A percentile compares a stretch with the other conserved stretches of the same genome.
Conservation (phyloP, 345 rosid genomes). For the Angophora floribunda region DNA sequence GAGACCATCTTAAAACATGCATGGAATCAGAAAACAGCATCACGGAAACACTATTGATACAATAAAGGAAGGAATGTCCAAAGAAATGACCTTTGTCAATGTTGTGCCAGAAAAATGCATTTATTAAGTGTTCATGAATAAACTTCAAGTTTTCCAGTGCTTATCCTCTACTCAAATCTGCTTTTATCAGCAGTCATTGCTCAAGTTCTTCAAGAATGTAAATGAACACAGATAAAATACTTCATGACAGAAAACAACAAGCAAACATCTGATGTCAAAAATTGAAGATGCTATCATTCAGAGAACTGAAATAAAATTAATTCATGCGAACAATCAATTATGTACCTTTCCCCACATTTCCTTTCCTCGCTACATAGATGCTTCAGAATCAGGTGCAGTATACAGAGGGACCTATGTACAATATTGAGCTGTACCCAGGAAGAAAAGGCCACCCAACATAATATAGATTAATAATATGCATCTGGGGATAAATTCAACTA, state of each 20-base stretch:
- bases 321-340: neutral
- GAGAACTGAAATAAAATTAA: neutral
- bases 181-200: neutral
- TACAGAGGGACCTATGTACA: slow-evolving; percentile 44
- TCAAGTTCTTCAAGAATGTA: neutral
- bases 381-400: slow-evolving; percentile 53
- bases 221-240: neutral
- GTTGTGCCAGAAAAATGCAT: neutral
- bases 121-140: neutral
- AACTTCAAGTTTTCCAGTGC: neutral
- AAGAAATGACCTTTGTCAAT: neutral
- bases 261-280: neutral
- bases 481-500: neutral
- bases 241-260: neutral
- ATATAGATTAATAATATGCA: neutral
- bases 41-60: neutral
- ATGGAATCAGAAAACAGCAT: neutral
- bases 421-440: slow-evolving; percentile 42
- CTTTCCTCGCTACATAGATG: slow-evolving; percentile 37
- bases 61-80: neutral
- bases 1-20: neutral
- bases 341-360: slow-evolving; percentile 48
- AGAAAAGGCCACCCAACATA: neutral
- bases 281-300: neutral
- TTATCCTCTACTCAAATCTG: neutral